Evolutionary conservation across 2,329 filamentous ascomycete species (phyloP).

Genomic region (Plenodomus tracheiphilus): DNA sequence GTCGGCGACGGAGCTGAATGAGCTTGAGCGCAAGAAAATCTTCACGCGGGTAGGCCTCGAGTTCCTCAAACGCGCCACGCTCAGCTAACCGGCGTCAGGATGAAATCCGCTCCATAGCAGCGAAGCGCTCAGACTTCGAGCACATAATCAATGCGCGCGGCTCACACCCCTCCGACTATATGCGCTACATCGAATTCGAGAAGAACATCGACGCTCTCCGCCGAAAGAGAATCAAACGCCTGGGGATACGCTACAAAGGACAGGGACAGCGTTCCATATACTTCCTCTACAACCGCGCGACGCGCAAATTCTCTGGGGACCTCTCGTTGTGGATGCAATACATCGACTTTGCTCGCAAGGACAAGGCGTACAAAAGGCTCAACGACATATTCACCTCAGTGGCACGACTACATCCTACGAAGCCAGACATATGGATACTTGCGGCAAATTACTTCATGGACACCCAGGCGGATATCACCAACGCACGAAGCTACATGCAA

Average conservation of each 20-base stretch:
- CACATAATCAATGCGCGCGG: constrained; percentile 85
- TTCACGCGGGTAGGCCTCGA: constrained; percentile 69
- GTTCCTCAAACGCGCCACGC: neutral
- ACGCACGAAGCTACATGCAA: constrained; percentile 83
- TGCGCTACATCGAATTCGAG: constrained; percentile 76
- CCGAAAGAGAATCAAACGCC: constrained; percentile 77
- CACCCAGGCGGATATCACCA: constrained; percentile 80
- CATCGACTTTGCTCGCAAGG: constrained; percentile 74
- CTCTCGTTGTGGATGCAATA: constrained; percentile 87
- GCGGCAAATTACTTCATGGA: constrained; percentile 80
- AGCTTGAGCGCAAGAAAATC: constrained; percentile 89
- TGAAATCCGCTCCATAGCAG: constrained; percentile 85
- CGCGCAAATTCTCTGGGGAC: constrained; percentile 81
- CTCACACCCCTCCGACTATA: constrained; percentile 72
- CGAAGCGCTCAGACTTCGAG: constrained; percentile 90
- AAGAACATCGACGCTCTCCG: constrained; percentile 73
- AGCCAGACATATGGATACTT: constrained; percentile 80
- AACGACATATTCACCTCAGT: constrained; percentile 66
- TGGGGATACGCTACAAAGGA: constrained; percentile 73
- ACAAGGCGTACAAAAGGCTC: constrained; percentile 65
- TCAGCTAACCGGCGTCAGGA: constrained; percentile 57
- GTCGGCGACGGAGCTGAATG: constrained; percentile 86
- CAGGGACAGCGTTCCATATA: constrained; percentile 82
- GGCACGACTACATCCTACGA: constrained; percentile 82
- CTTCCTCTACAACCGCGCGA: constrained; percentile 84